Evolutionary conservation across 441 rosid genomes (phyloP).

Genomic region (Populus hybrid): DNA sequence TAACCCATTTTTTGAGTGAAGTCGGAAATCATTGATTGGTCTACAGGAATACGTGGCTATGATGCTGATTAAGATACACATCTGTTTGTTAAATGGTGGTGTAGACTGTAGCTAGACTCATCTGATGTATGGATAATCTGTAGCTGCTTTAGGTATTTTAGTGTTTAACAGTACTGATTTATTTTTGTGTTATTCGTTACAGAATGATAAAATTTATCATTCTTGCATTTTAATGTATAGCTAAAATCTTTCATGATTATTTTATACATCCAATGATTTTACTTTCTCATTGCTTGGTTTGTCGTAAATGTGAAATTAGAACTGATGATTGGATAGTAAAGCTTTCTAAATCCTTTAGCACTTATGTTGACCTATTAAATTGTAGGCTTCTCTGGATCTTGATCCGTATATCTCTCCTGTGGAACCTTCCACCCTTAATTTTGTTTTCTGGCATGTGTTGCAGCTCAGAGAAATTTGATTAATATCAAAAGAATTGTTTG

Average conservation of each 20-base stretch:
- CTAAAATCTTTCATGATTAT: neutral
- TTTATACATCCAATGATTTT: too few species aligned
- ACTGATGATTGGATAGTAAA: neutral
- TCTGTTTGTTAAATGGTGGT: too few species aligned
- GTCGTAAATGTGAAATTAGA: neutral
- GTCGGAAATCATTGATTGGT: too few species aligned
- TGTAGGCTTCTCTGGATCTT: neutral
- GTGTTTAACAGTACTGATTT: too few species aligned
- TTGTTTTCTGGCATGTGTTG: neutral
- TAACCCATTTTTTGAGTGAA: too few species aligned
- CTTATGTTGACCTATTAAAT: neutral
- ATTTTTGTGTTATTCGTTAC: neutral
- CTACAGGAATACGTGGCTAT: too few species aligned
- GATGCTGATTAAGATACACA: too few species aligned
- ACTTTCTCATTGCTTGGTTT: neutral
- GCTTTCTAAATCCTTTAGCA: neutral
- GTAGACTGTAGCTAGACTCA: too few species aligned
- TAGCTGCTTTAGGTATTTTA: too few species aligned
- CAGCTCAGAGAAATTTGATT: neutral
- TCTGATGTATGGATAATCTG: too few species aligned
- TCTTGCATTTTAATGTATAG: neutral
- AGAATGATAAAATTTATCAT: neutral
- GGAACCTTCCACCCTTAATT: too few species aligned
- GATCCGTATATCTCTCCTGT: neutral
- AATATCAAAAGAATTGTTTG: neutral